Evolutionary conservation across 306 rosid species (phyloP).

Genomic region (Pyrus betulifolia): DNA sequence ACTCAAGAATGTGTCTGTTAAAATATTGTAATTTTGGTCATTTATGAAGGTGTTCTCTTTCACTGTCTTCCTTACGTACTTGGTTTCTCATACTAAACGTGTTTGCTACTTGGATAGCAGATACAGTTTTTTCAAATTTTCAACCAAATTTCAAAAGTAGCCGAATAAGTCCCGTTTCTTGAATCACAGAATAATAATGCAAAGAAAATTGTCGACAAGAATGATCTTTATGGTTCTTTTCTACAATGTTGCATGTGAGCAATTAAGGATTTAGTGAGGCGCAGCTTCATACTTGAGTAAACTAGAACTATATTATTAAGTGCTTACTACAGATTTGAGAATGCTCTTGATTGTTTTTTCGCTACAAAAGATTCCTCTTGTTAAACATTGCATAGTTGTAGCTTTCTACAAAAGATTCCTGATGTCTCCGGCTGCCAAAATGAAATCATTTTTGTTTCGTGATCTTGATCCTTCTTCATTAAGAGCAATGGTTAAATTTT

Average conservation of each 20-base stretch:
- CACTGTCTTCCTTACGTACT: neutral
- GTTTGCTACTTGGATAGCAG: neutral
- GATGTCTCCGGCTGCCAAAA: neutral
- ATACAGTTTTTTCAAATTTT: neutral
- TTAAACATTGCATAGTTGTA: neutral
- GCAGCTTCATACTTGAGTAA: neutral
- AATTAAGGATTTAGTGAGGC: neutral
- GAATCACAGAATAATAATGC: neutral
- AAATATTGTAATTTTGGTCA: neutral
- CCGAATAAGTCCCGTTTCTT: neutral
- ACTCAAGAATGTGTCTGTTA: neutral
- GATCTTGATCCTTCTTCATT: neutral
- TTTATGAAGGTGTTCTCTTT: neutral
- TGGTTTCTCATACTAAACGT: neutral
- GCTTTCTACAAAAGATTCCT: neutral
- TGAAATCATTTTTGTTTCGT: neutral
- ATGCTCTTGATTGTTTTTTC: neutral
- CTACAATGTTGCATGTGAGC: neutral
- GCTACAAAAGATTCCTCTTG: too few relatives aligned
- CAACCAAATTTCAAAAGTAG: neutral
- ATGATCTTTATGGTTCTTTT: neutral
- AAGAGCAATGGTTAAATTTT: neutral
- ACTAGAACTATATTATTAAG: neutral
- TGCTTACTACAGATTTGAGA: neutral
- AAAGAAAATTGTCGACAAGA: neutral